Base-by-base conservation (phyloP, 139 green algal genomes). In the Pycnococcus provasolii region DNA sequence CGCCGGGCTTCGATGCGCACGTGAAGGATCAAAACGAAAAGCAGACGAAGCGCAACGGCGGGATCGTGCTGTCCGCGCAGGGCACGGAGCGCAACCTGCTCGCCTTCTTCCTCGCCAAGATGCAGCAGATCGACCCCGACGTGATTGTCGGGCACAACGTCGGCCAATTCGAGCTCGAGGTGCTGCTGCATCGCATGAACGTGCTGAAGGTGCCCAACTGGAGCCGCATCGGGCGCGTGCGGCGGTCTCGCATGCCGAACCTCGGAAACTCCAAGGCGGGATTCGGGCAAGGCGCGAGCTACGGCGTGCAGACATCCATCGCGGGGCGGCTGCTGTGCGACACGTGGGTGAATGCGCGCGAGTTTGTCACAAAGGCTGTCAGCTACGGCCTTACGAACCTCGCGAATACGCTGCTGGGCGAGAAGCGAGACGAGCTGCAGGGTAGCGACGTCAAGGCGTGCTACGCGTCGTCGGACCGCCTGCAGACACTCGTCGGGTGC, bases 141-240 rank as follows among this genome's bases (percentile, higher is more conserved):
- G 88, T 96, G 60, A 68, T 96, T 37, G 87, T 96, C 42, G 93
- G 93, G 4, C 93, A 99, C 84, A 96, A 98, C 83, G 83, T 97
- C 60, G 73, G 79, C 2, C 86, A 75, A 7, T 95, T 89, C 50
- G 90, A 98, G 70, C 78, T 99, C 50, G 82, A 88, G 62, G 79
- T 97, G 11, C 83, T 99, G 51, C 81, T 98, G 58, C 79, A 90
- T 50, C 85, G 93, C 53, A 79, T 98, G 74, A 83, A 95, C 78
- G 7, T 8, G 52, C 48, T 65, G n/a, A 79, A 95, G 80, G 89
- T 97, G 41, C 86, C 84, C 3, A 80, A 94, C 73, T 99, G 94
- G 94, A 89, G 79, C 67, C 79, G 86, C 64, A 81, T 99, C 53
- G 91, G 93, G 2, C 85, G 93, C 0, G 73, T 99, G n/a, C 93